Evolutionary conservation across 768 basidiomycete species (phyloP), one percentile per base, ranked within the genome.

Genomic region (Amanita rimosa): DNA sequence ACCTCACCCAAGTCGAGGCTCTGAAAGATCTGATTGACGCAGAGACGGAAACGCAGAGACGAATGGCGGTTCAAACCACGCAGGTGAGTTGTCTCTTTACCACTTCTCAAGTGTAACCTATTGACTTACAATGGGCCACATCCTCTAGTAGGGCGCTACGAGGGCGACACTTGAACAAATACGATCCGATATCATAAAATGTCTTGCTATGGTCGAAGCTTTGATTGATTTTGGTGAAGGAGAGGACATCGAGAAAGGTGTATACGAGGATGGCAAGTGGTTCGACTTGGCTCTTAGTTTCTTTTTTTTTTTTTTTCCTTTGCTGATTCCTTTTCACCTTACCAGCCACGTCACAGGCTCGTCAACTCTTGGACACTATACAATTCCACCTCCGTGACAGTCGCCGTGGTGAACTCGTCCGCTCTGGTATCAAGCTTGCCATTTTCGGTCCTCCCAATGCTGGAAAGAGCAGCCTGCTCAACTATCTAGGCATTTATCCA

Each of bases 371-470:
- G 36, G 49, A 60, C 0, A 67, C 60, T 26, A 85, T 95, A 36
- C 62, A 64, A 27, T 60, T 55, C 0, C 77, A 87, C 48, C 67
- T 94, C 1, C 62, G 73, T 4, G 90, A 93, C 62, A 78, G 75
- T 41, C 76, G 83, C 16, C 72, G 83, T 31, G 90, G 91, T 0
- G 92, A 95, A 61, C 80, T 95, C 44, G 67, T 93, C 52, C 80
- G 89, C 10, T 77, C 80, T 1, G 93, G 92, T 2, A 76, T 94
- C 42, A 80, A 78, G 39, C 69, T 95, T 7, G 83, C 87, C 11
- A 93, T 96, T 34, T 92, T 93, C 58, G 92, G 92, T 0, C 89
- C 91, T 19, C 88, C 93, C 0, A 96, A 96, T 57, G 90, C 85
- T 1, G 93, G 92, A n/a, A 96, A 95, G 67, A 92, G 88, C 58